Evolutionary conservation across 495 filamentous ascomycete species (phyloP).

Genomic region (Neurospora sublineolata): DNA sequence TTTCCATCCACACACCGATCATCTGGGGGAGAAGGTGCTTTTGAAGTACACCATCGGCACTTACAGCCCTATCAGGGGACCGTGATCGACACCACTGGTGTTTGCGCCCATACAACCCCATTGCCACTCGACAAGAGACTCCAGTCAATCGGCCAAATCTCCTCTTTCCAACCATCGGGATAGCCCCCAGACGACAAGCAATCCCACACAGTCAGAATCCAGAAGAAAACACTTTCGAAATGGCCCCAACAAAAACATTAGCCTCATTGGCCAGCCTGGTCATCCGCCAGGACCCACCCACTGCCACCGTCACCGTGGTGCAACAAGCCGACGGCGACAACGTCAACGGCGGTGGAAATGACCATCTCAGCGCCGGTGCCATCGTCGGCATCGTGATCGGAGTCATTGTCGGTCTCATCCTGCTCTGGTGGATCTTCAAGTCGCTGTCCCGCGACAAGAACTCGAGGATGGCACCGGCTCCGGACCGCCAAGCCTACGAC

Average conservation of each 20-base stretch:
- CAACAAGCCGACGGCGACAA: background rate
- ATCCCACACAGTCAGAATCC: background rate
- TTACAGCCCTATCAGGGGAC: background rate
- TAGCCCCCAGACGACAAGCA: background rate
- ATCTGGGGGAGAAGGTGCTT: background rate
- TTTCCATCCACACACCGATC: background rate
- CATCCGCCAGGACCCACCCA: conserved; percentile 6
- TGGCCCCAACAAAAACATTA: conserved; percentile 18
- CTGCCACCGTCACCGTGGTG: conserved; percentile 9
- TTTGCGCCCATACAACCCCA: background rate
- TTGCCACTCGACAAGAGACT: background rate
- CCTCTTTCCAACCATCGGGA: background rate
- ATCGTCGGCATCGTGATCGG: conserved; percentile 23
- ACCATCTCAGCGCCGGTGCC: conserved; percentile 10
- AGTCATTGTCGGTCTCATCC: conserved; percentile 14
- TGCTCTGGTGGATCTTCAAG: conserved; percentile 15
- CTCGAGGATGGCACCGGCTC: conserved; percentile 1
- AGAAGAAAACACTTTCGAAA: background rate
- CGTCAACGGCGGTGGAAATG: background rate
- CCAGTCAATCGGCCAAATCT: background rate
- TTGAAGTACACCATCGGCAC: background rate
- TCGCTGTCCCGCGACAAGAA: conserved; percentile 1
- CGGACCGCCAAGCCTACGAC: conserved; percentile 17
- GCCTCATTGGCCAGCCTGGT: conserved; percentile 1
- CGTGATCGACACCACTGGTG: background rate